Conservation (phyloP, 2,329 filamentous ascomycete genomes). For the Colletotrichum chrysophilum region DNA sequence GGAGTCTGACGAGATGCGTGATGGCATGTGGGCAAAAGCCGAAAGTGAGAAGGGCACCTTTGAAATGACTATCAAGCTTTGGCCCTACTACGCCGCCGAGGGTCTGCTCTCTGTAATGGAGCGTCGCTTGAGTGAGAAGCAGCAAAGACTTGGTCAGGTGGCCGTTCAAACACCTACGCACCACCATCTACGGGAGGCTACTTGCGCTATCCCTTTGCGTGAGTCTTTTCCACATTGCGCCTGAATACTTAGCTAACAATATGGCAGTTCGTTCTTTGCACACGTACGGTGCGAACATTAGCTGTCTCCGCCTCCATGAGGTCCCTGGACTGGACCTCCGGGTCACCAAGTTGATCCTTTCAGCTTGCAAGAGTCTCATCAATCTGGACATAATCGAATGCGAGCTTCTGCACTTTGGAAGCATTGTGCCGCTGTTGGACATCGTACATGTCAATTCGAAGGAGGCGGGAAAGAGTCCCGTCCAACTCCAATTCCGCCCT, state of each 20-base stretch:
- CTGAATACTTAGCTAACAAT: not conserved
- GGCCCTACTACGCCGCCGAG: not conserved
- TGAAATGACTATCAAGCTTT: not conserved
- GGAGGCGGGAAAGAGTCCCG: constrained; percentile 20
- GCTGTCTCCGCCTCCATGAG: constrained; percentile 27
- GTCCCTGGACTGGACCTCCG: constrained; percentile 27
- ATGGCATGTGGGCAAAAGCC: not conserved
- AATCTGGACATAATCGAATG: constrained; percentile 31
- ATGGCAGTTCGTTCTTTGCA: constrained; percentile 3
- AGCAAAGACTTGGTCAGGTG: not conserved
- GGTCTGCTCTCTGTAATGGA: not conserved
- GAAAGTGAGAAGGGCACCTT: not conserved
- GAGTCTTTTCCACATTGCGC: not conserved
- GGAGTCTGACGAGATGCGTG: not conserved
- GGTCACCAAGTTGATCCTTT: constrained; percentile 24
- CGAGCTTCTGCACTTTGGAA: constrained; percentile 31
- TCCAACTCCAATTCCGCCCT: constrained; percentile 12
- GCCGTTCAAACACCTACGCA: not conserved
- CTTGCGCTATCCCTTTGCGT: not conserved
- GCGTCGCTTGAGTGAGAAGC: not conserved
- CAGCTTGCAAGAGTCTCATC: constrained; percentile 23
- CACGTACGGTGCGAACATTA: constrained; percentile 21
- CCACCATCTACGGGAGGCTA: not conserved
- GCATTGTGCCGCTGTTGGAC: constrained; percentile 23
- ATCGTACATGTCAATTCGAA: constrained; percentile 22